A percentile compares a stretch with the other conserved stretches of the same genome.
Conservation (phyloP, 495 filamentous ascomycete genomes). For the Neurospora sp. region DNA sequence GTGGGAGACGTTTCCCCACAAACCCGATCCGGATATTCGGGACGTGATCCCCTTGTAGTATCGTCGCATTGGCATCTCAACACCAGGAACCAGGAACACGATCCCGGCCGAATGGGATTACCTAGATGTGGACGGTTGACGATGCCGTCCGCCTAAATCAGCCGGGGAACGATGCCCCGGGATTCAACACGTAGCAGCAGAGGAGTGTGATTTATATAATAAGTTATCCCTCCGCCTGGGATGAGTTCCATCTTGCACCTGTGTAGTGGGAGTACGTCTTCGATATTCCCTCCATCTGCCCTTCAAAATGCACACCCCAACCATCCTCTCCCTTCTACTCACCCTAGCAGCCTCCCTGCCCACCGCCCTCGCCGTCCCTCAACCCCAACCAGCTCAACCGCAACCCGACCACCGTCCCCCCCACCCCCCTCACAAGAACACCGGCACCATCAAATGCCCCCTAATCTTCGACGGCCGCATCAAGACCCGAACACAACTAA, state of each 20-base stretch:
- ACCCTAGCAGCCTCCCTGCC: neutral
- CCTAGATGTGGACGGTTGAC: no score
- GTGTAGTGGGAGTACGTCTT: no score
- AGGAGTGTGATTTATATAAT: neutral
- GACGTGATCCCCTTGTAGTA: neutral
- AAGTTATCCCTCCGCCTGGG: no score
- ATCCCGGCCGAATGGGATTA: no score
- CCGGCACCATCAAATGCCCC: conserved; percentile 28
- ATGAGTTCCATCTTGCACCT: no score
- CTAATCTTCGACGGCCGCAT: conserved; percentile 37
- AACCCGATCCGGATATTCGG: neutral
- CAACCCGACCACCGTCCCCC: neutral
- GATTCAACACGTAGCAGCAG: neutral
- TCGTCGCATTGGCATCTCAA: neutral
- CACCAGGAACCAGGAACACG: neutral
- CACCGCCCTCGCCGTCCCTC: neutral
- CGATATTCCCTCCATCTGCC: no score
- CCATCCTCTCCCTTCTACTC: neutral
- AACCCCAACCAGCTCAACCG: no score
- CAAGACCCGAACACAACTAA: conserved; percentile 12
- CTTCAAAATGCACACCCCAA: neutral
- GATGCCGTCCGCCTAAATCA: neutral
- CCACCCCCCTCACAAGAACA: conserved; percentile 4
- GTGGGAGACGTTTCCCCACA: neutral
- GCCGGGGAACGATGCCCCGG: neutral